phyloP scores from a whole-genome alignment of 768 basidiomycete genomes.

The Leccinum broughii region DNA sequence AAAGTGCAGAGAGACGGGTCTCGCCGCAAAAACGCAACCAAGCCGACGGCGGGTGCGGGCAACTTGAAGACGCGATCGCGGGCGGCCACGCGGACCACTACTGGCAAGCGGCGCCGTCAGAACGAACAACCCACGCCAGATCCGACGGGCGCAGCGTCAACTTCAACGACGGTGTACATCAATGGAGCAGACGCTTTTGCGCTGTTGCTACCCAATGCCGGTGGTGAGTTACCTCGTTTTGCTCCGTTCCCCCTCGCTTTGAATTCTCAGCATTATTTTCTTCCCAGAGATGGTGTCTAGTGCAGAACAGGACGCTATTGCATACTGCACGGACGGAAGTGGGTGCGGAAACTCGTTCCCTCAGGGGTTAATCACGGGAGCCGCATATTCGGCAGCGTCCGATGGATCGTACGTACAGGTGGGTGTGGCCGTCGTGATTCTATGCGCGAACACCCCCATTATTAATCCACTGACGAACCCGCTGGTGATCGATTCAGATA shows the following conservation, averaged over 20 bases:
- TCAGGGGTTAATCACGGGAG: constrained; percentile 39
- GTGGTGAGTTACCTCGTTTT: constrained; percentile 28
- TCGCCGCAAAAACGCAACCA: not conserved
- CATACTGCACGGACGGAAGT: constrained; percentile 38
- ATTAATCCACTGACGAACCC: not conserved
- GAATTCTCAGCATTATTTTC: not conserved
- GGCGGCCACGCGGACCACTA: constrained; percentile 14
- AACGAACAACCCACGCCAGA: constrained; percentile 39
- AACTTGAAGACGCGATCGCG: not conserved
- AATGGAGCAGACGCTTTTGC: constrained; percentile 32
- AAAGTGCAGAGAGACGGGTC: not conserved
- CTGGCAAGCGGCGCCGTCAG: constrained; percentile 22
- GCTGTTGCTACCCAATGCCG: constrained; percentile 35
- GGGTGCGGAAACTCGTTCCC: constrained; percentile 33
- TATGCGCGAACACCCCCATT: not conserved
- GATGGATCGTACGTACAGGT: constrained; percentile 45
- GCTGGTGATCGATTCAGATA: constrained; percentile 26
- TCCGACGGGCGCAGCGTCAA: constrained; percentile 37
- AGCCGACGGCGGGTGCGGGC: not conserved
- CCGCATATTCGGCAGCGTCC: constrained; percentile 32
- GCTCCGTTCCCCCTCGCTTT: not conserved
- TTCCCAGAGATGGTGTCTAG: constrained; percentile 38
- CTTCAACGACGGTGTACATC: constrained; percentile 39
- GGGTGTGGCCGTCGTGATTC: not conserved
- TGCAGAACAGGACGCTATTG: constrained; percentile 37